These are phyloP conservation scores for Talaromyces marneffei DNA, from an alignment of 2,329 filamentous ascomycete genomes.

Conservation along the genomic window DNA sequence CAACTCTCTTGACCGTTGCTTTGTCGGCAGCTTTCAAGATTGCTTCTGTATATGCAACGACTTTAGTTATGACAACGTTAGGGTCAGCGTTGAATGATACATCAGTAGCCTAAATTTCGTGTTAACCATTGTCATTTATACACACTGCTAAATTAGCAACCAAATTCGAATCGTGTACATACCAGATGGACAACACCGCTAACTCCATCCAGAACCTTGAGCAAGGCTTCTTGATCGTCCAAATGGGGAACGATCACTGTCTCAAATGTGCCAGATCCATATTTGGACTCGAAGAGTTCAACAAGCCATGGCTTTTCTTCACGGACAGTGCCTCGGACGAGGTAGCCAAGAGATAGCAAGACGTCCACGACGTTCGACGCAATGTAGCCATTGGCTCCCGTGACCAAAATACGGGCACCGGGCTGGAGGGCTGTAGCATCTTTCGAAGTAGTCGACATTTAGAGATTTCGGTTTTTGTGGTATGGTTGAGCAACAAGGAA, in stretches of 20 bases:
- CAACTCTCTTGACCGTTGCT: slow-evolving; percentile 11
- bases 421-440: slow-evolving; percentile 19
- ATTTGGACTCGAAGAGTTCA: slow-evolving; percentile 26
- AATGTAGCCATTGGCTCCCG: slow-evolving; percentile 44
- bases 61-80: slow-evolving; percentile 39
- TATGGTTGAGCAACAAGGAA: not conserved
- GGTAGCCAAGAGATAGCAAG: slow-evolving; percentile 38
- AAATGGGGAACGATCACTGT: slow-evolving; percentile 38
- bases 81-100: slow-evolving; percentile 38
- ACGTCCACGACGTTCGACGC: slow-evolving; percentile 39
- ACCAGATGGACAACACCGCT: slow-evolving; percentile 10
- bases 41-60: slow-evolving; percentile 33
- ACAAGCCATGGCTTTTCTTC: slow-evolving; percentile 32
- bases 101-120: slow-evolving; percentile 12
- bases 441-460: not conserved
- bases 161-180: not conserved
- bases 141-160: not conserved
- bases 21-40: slow-evolving; percentile 29
- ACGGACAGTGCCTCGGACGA: slow-evolving; percentile 45
- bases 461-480: not conserved
- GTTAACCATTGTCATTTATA: not conserved
- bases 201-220: slow-evolving; percentile 34
- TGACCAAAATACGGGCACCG: slow-evolving; percentile 40
- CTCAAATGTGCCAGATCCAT: slow-evolving; percentile 30
- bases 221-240: slow-evolving; percentile 32